phyloP scores from a whole-genome alignment of 768 basidiomycete species.

The Gymnopilus dilepis region DNA sequence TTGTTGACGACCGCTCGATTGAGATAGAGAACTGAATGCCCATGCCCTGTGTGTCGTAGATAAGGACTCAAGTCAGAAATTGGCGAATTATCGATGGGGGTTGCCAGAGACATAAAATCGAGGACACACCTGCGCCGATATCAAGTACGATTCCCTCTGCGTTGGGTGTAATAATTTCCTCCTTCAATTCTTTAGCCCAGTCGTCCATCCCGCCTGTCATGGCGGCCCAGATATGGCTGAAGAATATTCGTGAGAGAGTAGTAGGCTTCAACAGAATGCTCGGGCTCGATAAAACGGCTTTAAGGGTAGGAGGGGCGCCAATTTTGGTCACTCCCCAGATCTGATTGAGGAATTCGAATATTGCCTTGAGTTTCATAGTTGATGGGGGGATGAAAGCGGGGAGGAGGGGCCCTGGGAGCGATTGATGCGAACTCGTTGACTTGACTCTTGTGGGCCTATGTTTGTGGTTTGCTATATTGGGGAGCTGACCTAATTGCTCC shows the following conservation, averaged over 20 bases:
- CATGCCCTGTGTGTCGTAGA: slow-evolving; percentile 56
- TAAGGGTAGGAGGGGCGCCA: slow-evolving; percentile 49
- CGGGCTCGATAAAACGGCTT: slow-evolving; percentile 44
- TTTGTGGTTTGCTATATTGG: slow-evolving; percentile 1
- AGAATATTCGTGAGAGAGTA: slow-evolving; percentile 56
- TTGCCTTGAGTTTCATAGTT: slow-evolving; percentile 1
- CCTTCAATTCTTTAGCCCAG: slow-evolving; percentile 44
- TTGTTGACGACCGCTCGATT: slow-evolving; percentile 55
- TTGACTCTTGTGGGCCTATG: slow-evolving; percentile 6
- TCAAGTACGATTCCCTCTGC: slow-evolving; percentile 69
- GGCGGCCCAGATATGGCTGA: slow-evolving; percentile 58
- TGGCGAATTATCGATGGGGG: not conserved
- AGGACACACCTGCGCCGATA: slow-evolving; percentile 61
- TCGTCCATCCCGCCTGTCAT: slow-evolving; percentile 55
- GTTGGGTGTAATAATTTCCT: slow-evolving; percentile 52
- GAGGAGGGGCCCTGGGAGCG: not conserved
- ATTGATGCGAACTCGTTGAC: slow-evolving; percentile 3
- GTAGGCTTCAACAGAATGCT: slow-evolving; percentile 48
- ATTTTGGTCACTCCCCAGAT: not conserved
- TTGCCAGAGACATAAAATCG: no score
- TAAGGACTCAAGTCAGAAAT: not conserved
- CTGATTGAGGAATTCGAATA: not conserved
- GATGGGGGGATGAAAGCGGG: not conserved
- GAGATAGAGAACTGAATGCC: slow-evolving; percentile 69
- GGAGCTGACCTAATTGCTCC: slow-evolving; percentile 6